Percentiles rank a stretch among this genome's conserved stretches.
These are phyloP conservation scores for Neofusicoccum sp. DNA, from an alignment of 2,329 filamentous ascomycete genomes.

Conservation along the genomic window DNA sequence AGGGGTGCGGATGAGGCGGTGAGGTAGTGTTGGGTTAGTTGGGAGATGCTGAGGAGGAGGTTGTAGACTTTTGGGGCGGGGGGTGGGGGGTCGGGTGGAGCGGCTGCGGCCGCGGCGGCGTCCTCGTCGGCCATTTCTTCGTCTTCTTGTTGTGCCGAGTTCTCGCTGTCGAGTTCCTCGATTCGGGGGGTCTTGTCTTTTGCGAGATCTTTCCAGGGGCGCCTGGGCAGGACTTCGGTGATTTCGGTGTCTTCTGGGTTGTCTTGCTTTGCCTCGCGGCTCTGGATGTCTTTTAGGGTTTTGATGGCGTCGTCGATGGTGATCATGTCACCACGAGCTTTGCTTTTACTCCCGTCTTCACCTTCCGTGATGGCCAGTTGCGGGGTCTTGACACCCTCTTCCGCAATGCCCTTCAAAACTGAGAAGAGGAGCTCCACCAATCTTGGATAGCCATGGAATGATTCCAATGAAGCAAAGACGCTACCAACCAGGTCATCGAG, in stretches of 20 bases:
- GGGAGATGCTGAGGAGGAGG: constrained; percentile 79
- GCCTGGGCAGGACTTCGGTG: constrained; percentile 30
- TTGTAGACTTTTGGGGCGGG: constrained; percentile 74
- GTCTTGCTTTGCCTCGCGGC: constrained; percentile 29
- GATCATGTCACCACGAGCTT: constrained; percentile 1
- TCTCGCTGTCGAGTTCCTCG: constrained; percentile 34
- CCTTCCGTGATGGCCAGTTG: constrained; percentile 49
- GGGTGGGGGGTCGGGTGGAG: constrained; percentile 56
- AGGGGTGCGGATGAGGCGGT: constrained; percentile 81
- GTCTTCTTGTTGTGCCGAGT: constrained; percentile 27
- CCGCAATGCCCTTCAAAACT: constrained; percentile 79
- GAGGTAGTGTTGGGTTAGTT: constrained; percentile 86
- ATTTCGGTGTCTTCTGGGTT: constrained; percentile 28
- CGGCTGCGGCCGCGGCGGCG: constrained; percentile 36
- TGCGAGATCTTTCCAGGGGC: constrained; percentile 38
- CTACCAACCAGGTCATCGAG: constrained; percentile 89
- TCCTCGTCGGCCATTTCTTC: constrained; percentile 33
- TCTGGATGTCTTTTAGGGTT: constrained; percentile 40
- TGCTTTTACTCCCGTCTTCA: constrained; percentile 18
- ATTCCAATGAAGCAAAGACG: constrained; percentile 90
- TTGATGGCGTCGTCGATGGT: constrained; percentile 29
- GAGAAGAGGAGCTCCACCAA: constrained; percentile 85
- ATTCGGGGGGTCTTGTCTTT: constrained; percentile 35
- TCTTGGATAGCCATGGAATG: constrained; percentile 87
- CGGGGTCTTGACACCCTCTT: constrained; percentile 70